Conservation (phyloP, 2,329 filamentous ascomycete genomes). For the Aspergillus melleus region DNA sequence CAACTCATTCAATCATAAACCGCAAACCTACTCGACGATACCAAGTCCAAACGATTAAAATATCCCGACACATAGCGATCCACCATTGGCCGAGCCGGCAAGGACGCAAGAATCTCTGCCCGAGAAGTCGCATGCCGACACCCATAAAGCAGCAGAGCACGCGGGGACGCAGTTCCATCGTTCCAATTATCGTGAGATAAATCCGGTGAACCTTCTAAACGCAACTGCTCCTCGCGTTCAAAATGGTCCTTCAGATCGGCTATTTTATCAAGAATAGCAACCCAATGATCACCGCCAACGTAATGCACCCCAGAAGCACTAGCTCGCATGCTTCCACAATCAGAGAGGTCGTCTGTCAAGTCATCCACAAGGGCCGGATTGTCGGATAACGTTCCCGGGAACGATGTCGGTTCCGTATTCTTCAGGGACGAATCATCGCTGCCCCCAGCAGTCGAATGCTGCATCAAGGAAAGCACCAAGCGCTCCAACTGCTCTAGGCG, state of each 20-base stretch:
- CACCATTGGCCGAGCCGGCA: neutral
- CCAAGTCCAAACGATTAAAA: neutral
- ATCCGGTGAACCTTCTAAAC: constrained; percentile 1
- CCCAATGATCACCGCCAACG: constrained; percentile 30
- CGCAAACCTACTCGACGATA: neutral
- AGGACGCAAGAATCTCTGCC: neutral
- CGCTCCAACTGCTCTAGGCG: constrained; percentile 58
- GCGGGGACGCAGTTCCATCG: neutral
- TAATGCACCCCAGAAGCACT: constrained; percentile 22
- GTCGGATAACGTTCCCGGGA: neutral
- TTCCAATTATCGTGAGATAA: neutral
- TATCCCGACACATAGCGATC: neutral
- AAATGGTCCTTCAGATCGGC: constrained; percentile 27
- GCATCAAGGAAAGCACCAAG: constrained; percentile 55
- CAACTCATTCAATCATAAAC: neutral
- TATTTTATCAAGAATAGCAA: constrained; percentile 27
- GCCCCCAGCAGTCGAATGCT: neutral
- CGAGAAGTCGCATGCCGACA: neutral
- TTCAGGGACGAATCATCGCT: no score
- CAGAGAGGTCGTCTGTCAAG: constrained; percentile 9
- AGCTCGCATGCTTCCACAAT: constrained; percentile 23
- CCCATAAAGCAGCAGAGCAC: neutral
- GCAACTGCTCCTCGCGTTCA: constrained; percentile 19
- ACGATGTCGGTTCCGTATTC: neutral
- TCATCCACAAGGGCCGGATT: neutral